Evolutionary conservation across 176 grass and related monocot genomes (phyloP), one percentile per base, ranked within the genome.

Genomic region (barley (Hordeum vulgare)): DNA sequence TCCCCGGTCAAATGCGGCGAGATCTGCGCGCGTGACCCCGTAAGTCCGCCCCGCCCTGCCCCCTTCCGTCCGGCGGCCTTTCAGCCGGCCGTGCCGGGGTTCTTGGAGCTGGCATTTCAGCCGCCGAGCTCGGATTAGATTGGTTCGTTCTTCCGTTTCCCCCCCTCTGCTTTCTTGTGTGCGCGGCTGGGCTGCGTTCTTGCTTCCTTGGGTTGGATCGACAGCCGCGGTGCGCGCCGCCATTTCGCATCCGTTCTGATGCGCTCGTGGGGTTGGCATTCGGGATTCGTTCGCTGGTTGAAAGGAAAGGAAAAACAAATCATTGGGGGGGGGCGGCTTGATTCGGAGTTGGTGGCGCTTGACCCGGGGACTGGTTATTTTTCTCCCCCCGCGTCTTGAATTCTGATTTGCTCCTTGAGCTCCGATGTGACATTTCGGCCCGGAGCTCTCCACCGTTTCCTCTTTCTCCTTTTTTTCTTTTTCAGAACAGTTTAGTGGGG

Each of bases 1-100:
- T 70, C 36, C 67, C 26, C 23, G 82, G 59, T 73, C 59, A 85
- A 84, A 85, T 90, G 88, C 73, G 33, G 88, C 65, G 57, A 90
- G 83, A 90, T 91, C 89, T 85, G 81, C 14, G 75, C 53, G 47
- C 85, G 31, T 91, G 81, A 91, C 61, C 23, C 36, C 11, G 73
- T 76, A 31, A 72, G 70, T 12, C 59, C 81, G 1, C 54, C 76
- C 15, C 9, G n/a, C 25, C 35, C 37, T 31, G 24, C 17, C 13
- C 5, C 73, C 27, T 80, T 62, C 63, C 53, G 35, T 20, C 75
- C 35, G 76, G 58, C n/a, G 53, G 35, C 13, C 64, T 34, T 9
- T 47, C 29, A 33, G 62, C 79, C 5, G 77, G 41, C 23, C 57
- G 36, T 31, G 69, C 79, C 8, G 72, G 51, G 56, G 53, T 68